Base-by-base conservation (phyloP, 2,329 filamentous ascomycete species). In the Triangularia verruculosa region DNA sequence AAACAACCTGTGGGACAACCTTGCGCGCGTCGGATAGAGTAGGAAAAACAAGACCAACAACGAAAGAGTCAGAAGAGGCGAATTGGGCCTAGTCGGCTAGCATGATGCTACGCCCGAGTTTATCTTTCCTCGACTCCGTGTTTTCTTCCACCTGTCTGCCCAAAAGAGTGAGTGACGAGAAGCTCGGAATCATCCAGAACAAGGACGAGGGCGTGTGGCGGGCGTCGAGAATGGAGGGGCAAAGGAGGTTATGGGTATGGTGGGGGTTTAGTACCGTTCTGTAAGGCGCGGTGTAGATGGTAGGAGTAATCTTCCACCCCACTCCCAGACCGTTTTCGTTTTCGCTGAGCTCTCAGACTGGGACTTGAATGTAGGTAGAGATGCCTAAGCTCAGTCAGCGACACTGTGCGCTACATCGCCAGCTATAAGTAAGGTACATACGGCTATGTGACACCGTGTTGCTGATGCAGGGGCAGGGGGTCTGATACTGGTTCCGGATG, bases 31-130 rank as follows among this genome's bases (percentile, higher is more conserved):
- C 39, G 47, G 32, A 13, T 24, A 25, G 28, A 39, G 32, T 51
- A 57, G 24, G 58, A 53, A 30, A 32, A 39, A 51, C 55, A 20
- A 53, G 25, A 52, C 43, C 57, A 59, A 52, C 27, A 27, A 59
- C 57, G 47, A 47, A 52, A 52, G 34, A 59, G 20, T 58, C 39
- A 43, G 57, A 52, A 59, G 57, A 15, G 57, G 57, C 57, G 57
- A 43, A 43, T 59, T 59, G 25, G 57, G 39, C 4, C 24, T 51
- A 17, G 53, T 39, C 39, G 34, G 54, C 53, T 59, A 59, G 57
- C 57, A 63, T 57, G 27, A 47, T 56, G 51, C 22, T 54, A 27
- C 22, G 51, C 51, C n/a, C 24, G 51, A 54, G 51, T 54, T n/a
- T 28, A 27, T 47, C n/a, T n/a, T 47, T 43, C 20, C 39, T 47